Evolutionary conservation across 1,284 basidiomycete genomes (phyloP), one percentile per base, ranked within the genome.

Genomic region (Volvariella volvacea): DNA sequence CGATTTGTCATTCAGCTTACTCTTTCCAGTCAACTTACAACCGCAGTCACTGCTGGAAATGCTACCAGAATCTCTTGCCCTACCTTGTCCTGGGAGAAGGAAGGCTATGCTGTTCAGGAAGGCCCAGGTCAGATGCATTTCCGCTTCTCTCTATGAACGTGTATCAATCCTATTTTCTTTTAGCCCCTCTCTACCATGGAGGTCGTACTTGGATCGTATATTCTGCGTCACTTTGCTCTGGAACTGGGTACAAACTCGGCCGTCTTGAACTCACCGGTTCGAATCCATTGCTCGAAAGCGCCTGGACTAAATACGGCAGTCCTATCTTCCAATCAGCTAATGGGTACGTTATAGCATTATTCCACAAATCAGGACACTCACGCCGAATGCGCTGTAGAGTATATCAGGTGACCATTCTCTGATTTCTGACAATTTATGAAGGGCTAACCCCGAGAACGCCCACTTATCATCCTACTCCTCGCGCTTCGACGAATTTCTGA

Each of bases 11-110:
- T 17, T 21, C 6, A 12, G 6, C 12, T 6, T 6, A 28, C 25
- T 28, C 25, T 17, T 22, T 15, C 9, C n/a, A 62, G 55, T 3
- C 52, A 61, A 43, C 61, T 66, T 54, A 63, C 54, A 3, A 62
- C 57, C 25, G 54, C 67, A n/a, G 64, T 62, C 0, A 58, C 57
- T 1, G 56, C 66, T 12, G 65, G 65, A 14, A 58, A 62, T 30
- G 56, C 62, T 2, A 55, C 59, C 31, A 62, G 61, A 42, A 66
- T 68, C 28, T 62, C 65, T 7, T 58, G 55, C 2, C 67, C 66
- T 8, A 65, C 25, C 25, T 51, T 50, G 22, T 52, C 56, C 25
- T 68, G 66, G 65, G 66, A 68, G 44, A 58, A 46, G 22, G 55
- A 62, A 21, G 60, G 58, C 14, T 55, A 56, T 0, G 56, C 55